Conservation (phyloP, 2,329 filamentous ascomycete genomes). For the Hypoxylon sp. region DNA sequence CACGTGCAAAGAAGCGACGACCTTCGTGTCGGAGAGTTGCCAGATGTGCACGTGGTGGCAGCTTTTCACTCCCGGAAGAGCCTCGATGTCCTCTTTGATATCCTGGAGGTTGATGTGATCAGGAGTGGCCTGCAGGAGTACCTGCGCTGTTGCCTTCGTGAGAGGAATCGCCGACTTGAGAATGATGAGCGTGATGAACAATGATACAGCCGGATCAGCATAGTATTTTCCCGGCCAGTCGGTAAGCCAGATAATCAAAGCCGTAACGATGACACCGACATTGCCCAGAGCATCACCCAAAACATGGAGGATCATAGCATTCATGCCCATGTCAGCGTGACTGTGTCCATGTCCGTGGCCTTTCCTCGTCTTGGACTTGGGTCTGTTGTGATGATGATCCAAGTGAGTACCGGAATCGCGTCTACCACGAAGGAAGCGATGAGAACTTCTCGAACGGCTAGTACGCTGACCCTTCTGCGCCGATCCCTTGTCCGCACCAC, state of each 20-base stretch:
- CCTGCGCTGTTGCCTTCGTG: conserved; percentile 84
- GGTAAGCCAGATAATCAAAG: conserved; percentile 92
- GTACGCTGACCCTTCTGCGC: conserved; percentile 52
- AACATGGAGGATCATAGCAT: conserved; percentile 81
- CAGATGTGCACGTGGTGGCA: conserved; percentile 98
- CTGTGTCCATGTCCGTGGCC: conserved; percentile 78
- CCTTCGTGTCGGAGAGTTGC: conserved; percentile 95
- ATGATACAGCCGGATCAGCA: conserved; percentile 90
- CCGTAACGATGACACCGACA: conserved; percentile 86
- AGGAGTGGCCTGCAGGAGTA: conserved; percentile 93
- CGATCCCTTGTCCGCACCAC: conserved; percentile 50
- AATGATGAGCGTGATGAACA: conserved; percentile 90
- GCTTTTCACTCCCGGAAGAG: conserved; percentile 85
- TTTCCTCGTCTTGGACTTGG: conserved; percentile 63
- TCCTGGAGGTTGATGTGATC: conserved; percentile 89
- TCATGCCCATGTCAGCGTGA: conserved; percentile 96
- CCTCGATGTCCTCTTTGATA: conserved; percentile 91
- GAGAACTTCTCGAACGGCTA: conserved; percentile 44
- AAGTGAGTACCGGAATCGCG: conserved; percentile 73
- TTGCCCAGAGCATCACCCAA: conserved; percentile 90
- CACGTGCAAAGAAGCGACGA: conserved; percentile 93
- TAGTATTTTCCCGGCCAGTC: conserved; percentile 86
- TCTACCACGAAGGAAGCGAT: conserved; percentile 53
- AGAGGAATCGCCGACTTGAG: conserved; percentile 82
- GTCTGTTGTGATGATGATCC: conserved; percentile 85